Evolutionary conservation across 768 basidiomycete species (phyloP).

Genomic region (Steccherinum ochraceum): DNA sequence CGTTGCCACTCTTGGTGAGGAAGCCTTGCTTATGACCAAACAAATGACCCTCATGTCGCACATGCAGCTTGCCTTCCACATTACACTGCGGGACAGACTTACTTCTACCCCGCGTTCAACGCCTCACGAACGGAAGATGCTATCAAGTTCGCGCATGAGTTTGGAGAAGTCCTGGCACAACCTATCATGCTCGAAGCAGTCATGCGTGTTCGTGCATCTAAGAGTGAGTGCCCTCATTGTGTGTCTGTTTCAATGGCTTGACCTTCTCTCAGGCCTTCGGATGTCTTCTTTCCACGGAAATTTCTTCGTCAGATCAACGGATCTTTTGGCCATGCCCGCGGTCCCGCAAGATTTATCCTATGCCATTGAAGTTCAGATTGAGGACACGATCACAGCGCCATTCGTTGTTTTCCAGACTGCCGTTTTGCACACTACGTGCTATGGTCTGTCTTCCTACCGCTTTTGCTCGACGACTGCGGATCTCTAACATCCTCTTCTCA

Average conservation of each 20-base stretch:
- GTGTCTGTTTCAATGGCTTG: neutral
- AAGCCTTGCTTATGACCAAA: slow-evolving; percentile 1
- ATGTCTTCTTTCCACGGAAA: slow-evolving; percentile 99
- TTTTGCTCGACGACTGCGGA: too few relatives aligned
- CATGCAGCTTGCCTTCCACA: slow-evolving; percentile 80
- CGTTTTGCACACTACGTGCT: slow-evolving; percentile 90
- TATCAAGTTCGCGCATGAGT: slow-evolving; percentile 96
- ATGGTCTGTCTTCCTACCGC: slow-evolving; percentile 39
- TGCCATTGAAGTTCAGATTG: slow-evolving; percentile 91
- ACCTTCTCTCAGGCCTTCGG: slow-evolving; percentile 53
- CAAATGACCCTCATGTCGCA: neutral
- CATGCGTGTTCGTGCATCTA: slow-evolving; percentile 95
- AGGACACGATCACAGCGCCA: slow-evolving; percentile 85
- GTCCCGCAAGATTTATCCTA: slow-evolving; percentile 97
- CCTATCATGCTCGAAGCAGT: slow-evolving; percentile 96
- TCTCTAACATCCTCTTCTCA: slow-evolving; percentile 5
- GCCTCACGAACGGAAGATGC: slow-evolving; percentile 93
- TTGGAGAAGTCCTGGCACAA: slow-evolving; percentile 87
- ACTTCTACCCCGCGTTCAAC: slow-evolving; percentile 98
- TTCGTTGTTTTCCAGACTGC: slow-evolving; percentile 95
- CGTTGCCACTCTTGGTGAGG: slow-evolving; percentile 82
- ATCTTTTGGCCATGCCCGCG: slow-evolving; percentile 91
- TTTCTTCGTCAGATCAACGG: slow-evolving; percentile 97
- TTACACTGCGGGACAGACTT: slow-evolving; percentile 97
- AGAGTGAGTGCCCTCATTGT: slow-evolving; percentile 45